These are phyloP conservation scores for Reticulascus tulasneorum DNA, from an alignment of 2,329 filamentous ascomycete genomes.

Conservation along the genomic window DNA sequence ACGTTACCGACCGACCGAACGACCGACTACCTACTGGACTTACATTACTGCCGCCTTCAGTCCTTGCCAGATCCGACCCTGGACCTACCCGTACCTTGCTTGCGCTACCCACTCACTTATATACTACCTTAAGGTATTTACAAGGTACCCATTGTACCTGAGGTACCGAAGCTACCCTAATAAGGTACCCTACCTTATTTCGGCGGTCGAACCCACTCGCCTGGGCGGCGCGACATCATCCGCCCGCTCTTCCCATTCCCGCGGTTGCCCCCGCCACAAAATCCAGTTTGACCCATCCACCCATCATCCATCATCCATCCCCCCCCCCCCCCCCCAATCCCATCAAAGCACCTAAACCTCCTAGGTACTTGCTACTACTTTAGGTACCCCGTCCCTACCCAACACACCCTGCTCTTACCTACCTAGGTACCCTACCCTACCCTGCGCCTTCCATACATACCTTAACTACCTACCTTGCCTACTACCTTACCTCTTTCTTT, in stretches of 20 bases:
- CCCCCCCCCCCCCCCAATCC: background rate
- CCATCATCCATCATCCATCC: too few relatives aligned
- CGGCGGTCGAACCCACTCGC: too few relatives aligned
- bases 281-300: conserved; percentile 7
- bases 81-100: too few relatives aligned
- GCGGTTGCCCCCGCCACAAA: conserved; percentile 4
- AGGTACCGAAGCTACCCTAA: too few relatives aligned
- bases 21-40: too few relatives aligned
- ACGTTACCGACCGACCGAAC: too few relatives aligned
- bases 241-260: conserved; percentile 13
- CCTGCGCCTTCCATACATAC: background rate
- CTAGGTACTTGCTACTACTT: conserved; percentile 1
- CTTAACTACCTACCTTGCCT: conserved; percentile 1
- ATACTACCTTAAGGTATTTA: too few relatives aligned
- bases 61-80: too few relatives aligned
- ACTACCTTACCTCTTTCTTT: conserved; percentile 1
- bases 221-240: conserved; percentile 13
- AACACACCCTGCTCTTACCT: background rate
- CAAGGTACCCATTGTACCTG: too few relatives aligned
- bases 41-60: too few relatives aligned
- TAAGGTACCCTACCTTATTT: too few relatives aligned
- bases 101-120: too few relatives aligned
- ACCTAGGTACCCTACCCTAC: conserved; percentile 1
- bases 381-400: background rate
- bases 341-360: background rate